Conservation (phyloP, 1,139 yeast genomes). For the Geotrichum candidum region DNA sequence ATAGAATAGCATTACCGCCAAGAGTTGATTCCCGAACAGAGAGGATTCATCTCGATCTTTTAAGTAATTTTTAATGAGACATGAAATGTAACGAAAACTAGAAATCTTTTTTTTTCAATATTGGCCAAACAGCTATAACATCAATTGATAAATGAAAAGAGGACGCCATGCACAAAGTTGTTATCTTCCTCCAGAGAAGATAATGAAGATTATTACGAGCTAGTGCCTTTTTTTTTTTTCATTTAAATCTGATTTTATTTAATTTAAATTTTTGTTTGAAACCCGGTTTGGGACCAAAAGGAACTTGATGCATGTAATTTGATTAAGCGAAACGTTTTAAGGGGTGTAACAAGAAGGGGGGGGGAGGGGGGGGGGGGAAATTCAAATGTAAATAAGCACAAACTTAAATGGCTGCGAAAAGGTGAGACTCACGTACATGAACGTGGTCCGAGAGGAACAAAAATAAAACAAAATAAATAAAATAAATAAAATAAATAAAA, state of each 20-base stretch:
- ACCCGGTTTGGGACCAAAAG: too few species aligned
- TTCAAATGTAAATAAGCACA: too few species aligned
- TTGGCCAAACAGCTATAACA: background rate
- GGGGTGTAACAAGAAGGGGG: too few species aligned
- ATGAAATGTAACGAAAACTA: background rate
- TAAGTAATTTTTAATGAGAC: background rate
- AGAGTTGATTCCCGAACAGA: background rate
- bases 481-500: background rate
- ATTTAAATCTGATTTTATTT: too few species aligned
- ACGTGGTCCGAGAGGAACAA: background rate
- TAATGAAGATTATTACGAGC: too few species aligned
- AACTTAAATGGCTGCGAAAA: background rate
- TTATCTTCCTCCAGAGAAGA: too few species aligned
- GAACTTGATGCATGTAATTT: too few species aligned
- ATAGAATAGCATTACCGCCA: background rate
- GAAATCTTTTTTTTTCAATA: background rate
- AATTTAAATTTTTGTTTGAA: too few species aligned
- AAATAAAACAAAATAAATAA: background rate
- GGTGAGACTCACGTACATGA: background rate
- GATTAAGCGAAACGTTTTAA: too few species aligned
- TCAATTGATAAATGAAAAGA: background rate
- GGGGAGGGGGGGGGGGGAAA: too few species aligned
- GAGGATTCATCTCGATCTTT: background rate
- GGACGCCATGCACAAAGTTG: background rate
- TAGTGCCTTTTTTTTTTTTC: too few species aligned